These are phyloP conservation scores for Erodium chrysanthum DNA, from an alignment of 441 rosid species.

Conservation along the genomic window DNA sequence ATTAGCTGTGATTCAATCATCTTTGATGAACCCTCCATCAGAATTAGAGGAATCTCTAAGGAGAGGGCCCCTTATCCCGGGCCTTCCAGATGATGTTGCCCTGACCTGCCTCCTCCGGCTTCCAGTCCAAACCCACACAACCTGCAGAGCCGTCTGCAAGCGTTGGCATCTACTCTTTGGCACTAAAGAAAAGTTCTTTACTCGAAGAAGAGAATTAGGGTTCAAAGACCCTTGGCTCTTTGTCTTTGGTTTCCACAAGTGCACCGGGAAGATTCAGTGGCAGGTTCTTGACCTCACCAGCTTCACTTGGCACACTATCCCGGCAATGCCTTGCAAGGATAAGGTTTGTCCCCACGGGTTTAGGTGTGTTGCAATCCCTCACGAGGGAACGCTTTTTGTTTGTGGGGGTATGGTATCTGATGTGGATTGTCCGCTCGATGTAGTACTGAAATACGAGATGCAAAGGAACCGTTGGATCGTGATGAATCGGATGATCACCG, in stretches of 20 bases:
- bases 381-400: constrained; percentile 52
- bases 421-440: constrained; percentile 69
- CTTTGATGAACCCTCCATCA: constrained; percentile 37
- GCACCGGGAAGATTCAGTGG: constrained; percentile 75
- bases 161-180: constrained; percentile 66
- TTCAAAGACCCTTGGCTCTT: constrained; percentile 80
- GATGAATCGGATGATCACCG: constrained; percentile 47
- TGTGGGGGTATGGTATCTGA: constrained; percentile 85
- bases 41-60: constrained; percentile 43
- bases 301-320: constrained; percentile 75
- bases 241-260: constrained; percentile 62
- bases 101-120: constrained; percentile 66
- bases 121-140: constrained; percentile 56
- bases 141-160: constrained; percentile 61
- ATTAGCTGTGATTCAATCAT: constrained; percentile 45
- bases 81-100: constrained; percentile 85
- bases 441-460: constrained; percentile 71
- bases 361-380: constrained; percentile 55
- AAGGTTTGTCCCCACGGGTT: constrained; percentile 77
- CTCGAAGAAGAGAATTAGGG: constrained; percentile 54
- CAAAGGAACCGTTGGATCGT: constrained; percentile 77
- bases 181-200: constrained; percentile 59
- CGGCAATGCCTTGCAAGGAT: constrained; percentile 77
- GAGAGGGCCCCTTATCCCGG: constrained; percentile 62
- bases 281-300: constrained; percentile 64